Percentiles rank a stretch among this genome's conserved stretches.
phyloP scores from a whole-genome alignment of 352 stramenopile genomes.

The Globisporangium echinulatum region DNA sequence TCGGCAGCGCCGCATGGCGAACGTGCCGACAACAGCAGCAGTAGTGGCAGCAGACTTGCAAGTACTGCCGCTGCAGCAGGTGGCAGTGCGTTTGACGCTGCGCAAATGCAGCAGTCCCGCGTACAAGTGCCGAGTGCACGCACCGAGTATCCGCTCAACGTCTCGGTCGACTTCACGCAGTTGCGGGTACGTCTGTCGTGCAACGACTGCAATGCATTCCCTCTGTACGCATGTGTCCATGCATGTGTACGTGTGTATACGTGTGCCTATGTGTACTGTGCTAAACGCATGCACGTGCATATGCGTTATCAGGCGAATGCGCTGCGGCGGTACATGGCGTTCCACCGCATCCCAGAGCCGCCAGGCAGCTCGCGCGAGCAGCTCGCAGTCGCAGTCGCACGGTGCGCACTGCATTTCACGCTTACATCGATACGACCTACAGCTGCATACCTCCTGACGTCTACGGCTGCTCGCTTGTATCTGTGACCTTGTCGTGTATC shows the following conservation, averaged over 20 bases:
- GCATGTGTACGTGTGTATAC: background rate
- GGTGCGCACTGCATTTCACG: constrained; percentile 17
- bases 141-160: constrained; percentile 49
- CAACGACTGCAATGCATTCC: background rate
- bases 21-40: background rate
- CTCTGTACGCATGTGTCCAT: background rate
- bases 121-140: constrained; percentile 12
- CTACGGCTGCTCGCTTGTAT: background rate
- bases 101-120: background rate
- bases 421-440: too few species aligned
- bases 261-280: constrained; percentile 3
- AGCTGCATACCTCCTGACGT: too few species aligned
- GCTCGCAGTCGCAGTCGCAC: constrained; percentile 54
- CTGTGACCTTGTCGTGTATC: background rate
- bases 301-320: constrained; percentile 18
- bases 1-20: background rate
- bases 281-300: constrained; percentile 15
- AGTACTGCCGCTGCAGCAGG: background rate
- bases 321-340: constrained; percentile 64
- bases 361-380: constrained; percentile 46
- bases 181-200: constrained; percentile 30
- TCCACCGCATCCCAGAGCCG: constrained; percentile 42
- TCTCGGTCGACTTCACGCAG: constrained; percentile 66
- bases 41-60: background rate
- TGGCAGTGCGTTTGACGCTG: background rate